Conservation (phyloP, 176 grass and related monocot genomes). For the Aechmea fasciata region DNA sequence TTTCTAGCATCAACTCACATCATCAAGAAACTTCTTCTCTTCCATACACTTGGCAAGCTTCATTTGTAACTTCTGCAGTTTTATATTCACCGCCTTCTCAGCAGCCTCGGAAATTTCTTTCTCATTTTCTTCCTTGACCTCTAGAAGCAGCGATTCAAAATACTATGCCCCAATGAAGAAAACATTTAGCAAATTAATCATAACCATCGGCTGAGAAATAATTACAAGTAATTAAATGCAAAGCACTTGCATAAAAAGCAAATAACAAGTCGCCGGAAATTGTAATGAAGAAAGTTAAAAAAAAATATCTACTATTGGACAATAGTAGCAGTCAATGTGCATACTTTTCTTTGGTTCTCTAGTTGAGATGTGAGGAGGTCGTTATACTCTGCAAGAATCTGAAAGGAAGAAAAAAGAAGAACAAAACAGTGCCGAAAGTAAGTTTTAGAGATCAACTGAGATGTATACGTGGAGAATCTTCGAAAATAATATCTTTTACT, state of each 20-base stretch:
- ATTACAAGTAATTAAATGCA: background rate
- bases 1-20: slow-evolving; percentile 39
- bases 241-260: background rate
- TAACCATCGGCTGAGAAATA: background rate
- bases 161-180: slow-evolving; percentile 50
- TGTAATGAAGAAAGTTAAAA: background rate
- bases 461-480: background rate
- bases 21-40: slow-evolving; percentile 74
- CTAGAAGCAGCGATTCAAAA: slow-evolving; percentile 66
- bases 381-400: slow-evolving; percentile 92
- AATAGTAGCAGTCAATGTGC: slow-evolving; percentile 12
- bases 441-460: slow-evolving; percentile 14
- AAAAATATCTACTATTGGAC: background rate
- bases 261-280: slow-evolving; percentile 4
- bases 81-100: slow-evolving; percentile 43
- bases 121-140: slow-evolving; percentile 72
- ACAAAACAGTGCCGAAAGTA: slow-evolving; percentile 7
- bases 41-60: slow-evolving; percentile 54
- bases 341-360: slow-evolving; percentile 99
- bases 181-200: slow-evolving; percentile 15
- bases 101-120: slow-evolving; percentile 44
- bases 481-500: slow-evolving; percentile 5
- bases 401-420: slow-evolving; percentile 25
- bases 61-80: slow-evolving; percentile 51
- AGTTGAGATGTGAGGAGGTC: slow-evolving; percentile 85